Evolutionary conservation across 495 filamentous ascomycete species (phyloP).

Genomic region (Neurospora sp.): DNA sequence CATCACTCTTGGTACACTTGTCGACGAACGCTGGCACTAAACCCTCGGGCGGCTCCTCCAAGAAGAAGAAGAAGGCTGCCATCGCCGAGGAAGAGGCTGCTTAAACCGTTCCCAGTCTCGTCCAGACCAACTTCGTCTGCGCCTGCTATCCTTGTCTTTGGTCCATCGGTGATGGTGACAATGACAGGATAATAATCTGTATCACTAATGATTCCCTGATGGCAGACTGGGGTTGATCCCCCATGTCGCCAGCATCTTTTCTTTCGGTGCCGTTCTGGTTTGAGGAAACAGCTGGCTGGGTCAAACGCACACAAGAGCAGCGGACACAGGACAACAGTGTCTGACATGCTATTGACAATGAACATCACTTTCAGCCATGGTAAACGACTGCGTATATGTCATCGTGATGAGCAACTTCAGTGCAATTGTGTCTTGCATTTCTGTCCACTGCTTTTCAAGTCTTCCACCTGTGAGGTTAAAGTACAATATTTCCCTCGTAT

Average conservation of each 20-base stretch:
- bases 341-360: not conserved
- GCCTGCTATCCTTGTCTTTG: not conserved
- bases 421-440: not conserved
- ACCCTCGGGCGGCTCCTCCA: constrained; percentile 33
- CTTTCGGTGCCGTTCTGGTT: not conserved
- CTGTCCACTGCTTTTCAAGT: not conserved
- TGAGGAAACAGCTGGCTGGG: not conserved
- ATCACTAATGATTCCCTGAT: not conserved
- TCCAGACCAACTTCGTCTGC: not conserved
- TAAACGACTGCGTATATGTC: not conserved
- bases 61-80: constrained; percentile 60
- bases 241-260: not conserved
- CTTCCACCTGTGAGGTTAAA: not conserved
- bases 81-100: constrained; percentile 21
- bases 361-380: not conserved
- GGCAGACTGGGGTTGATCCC: not conserved
- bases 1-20: constrained; percentile 70
- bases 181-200: not conserved
- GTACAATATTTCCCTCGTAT: not conserved
- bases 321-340: not conserved
- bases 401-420: not conserved
- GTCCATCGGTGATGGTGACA: not conserved
- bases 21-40: constrained; percentile 51
- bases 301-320: not conserved
- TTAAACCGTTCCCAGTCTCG: not conserved